A percentile compares a stretch with the other conserved stretches of the same genome.
Evolutionary conservation across 352 stramenopile genomes (phyloP).

Genomic region (Pythium vanterpoolii): DNA sequence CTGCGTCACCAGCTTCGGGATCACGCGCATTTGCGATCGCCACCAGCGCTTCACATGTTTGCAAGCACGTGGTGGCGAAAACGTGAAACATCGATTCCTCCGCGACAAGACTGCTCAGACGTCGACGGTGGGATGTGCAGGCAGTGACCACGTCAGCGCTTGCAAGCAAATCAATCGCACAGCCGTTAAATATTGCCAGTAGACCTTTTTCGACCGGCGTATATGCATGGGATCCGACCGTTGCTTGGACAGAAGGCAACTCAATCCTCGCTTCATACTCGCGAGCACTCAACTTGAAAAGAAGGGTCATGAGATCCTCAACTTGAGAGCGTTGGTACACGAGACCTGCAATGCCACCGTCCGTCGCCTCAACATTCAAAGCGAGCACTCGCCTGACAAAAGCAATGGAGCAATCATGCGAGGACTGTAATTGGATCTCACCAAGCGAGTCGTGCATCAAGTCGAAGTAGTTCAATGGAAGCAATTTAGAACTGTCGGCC

Average conservation of each 20-base stretch:
- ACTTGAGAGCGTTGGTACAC: slow-evolving; percentile 7
- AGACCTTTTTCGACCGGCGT: slow-evolving; percentile 18
- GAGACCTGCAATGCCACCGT: slow-evolving; percentile 8
- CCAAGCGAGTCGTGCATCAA: slow-evolving; percentile 11
- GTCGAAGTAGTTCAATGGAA: slow-evolving; percentile 8
- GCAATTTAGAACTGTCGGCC: neutral
- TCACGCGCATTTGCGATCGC: neutral
- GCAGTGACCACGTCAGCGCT: neutral
- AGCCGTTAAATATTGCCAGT: slow-evolving; percentile 18
- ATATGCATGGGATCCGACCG: neutral
- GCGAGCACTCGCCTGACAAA: slow-evolving; percentile 10
- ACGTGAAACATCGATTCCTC: slow-evolving; percentile 33
- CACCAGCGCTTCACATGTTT: slow-evolving; percentile 20
- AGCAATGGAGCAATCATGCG: slow-evolving; percentile 5
- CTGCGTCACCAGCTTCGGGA: neutral
- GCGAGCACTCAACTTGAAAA: slow-evolving; percentile 12
- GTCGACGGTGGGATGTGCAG: neutral
- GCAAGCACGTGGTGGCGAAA: slow-evolving; percentile 42
- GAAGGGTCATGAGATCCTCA: slow-evolving; percentile 4
- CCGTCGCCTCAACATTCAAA: slow-evolving; percentile 7
- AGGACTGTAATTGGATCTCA: neutral
- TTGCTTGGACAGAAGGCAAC: neutral
- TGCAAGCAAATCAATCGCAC: slow-evolving; percentile 17
- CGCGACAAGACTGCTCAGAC: slow-evolving; percentile 3
- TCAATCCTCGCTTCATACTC: neutral